Conservation (phyloP, 305 asterid species). For the Andrographis paniculata region DNA sequence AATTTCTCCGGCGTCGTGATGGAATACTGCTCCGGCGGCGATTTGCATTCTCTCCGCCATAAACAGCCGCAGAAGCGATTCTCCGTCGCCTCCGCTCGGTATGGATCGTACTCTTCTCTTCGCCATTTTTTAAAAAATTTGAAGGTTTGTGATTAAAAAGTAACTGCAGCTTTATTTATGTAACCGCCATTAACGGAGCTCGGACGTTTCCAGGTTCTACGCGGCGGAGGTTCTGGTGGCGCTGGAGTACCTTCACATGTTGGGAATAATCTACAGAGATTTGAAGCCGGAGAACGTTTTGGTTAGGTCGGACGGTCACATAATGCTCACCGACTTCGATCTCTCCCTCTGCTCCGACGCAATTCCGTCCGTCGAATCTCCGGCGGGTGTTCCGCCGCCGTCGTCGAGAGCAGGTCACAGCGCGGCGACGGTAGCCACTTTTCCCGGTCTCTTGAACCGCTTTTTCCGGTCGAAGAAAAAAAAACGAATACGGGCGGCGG, state of each 20-base stretch:
- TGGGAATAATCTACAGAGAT: slow-evolving; percentile 89
- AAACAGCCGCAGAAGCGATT: slow-evolving; percentile 68
- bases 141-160: too few relatives aligned
- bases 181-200: too few relatives aligned
- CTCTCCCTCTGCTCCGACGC: slow-evolving; percentile 79
- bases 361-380: slow-evolving; percentile 71
- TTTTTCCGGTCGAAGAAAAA: slow-evolving; percentile 63
- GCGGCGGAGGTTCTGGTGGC: slow-evolving; percentile 93
- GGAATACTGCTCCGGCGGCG: slow-evolving; percentile 79
- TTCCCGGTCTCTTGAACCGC: slow-evolving; percentile 53
- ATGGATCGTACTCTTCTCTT: neutral
- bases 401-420: too few relatives aligned
- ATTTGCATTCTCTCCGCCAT: slow-evolving; percentile 68
- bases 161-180: too few relatives aligned
- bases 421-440: slow-evolving; percentile 29
- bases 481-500: slow-evolving; percentile 52
- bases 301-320: slow-evolving; percentile 90
- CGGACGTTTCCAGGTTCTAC: slow-evolving; percentile 80
- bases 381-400: slow-evolving; percentile 31
- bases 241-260: slow-evolving; percentile 78
- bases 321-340: slow-evolving; percentile 87
- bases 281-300: slow-evolving; percentile 85
- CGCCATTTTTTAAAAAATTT: too few relatives aligned
- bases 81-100: slow-evolving; percentile 57
- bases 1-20: slow-evolving; percentile 68